A percentile compares a stretch with the other conserved stretches of the same genome.
Conservation (phyloP, 306 rosid genomes). For the Rosa persica region DNA sequence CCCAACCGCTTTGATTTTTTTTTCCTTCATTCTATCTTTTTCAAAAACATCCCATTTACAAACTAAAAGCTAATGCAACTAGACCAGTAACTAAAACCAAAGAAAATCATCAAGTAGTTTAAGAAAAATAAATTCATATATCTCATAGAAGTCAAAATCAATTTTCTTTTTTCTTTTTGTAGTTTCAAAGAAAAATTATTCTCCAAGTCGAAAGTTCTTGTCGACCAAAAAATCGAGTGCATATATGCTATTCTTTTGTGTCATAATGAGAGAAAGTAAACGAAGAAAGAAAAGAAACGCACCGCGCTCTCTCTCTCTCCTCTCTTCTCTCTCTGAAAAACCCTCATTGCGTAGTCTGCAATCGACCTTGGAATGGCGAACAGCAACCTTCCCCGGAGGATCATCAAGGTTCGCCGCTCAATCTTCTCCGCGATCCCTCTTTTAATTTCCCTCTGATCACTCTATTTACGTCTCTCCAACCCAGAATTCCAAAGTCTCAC, state of each 20-base stretch:
- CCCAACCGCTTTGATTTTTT: no score
- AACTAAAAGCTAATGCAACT: not conserved
- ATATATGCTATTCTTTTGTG: not conserved
- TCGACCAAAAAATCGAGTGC: constrained; percentile 6
- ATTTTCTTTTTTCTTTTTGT: not conserved
- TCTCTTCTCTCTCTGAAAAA: constrained; percentile 40
- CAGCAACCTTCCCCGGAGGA: constrained; percentile 94
- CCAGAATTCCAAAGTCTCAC: not conserved
- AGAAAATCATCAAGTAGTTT: not conserved
- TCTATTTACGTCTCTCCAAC: constrained; percentile 1
- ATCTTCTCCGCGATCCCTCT: constrained; percentile 47
- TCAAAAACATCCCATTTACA: not conserved
- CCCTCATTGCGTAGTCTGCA: constrained; percentile 67
- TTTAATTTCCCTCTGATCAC: constrained; percentile 37
- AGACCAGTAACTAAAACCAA: not conserved
- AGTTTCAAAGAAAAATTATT: not conserved
- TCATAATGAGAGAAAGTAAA: constrained; percentile 1
- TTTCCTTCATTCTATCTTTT: no score
- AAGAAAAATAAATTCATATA: not conserved
- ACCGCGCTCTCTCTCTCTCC: constrained; percentile 6
- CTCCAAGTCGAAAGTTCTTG: not conserved
- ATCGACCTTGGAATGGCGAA: constrained; percentile 75
- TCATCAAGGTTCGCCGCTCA: constrained; percentile 52
- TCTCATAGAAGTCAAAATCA: not conserved
- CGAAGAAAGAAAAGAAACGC: not conserved